Evolutionary conservation across 1,139 yeast species (phyloP).

Genomic region (Debaryomyces singareniensis): DNA sequence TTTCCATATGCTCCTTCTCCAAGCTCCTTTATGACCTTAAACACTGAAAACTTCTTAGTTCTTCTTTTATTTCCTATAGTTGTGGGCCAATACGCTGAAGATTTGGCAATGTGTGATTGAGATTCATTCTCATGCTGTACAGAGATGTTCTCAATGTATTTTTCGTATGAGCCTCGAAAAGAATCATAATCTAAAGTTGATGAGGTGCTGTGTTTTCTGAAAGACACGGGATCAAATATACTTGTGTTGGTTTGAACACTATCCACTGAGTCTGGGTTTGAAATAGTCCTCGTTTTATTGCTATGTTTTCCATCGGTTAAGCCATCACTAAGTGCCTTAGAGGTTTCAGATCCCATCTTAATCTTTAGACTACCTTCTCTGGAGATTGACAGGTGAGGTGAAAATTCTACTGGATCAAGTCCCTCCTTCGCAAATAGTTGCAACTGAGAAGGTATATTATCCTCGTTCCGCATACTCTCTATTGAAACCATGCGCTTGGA

Average conservation of each 20-base stretch:
- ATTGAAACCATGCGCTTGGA: neutral
- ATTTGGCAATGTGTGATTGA: constrained; percentile 25
- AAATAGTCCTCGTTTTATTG: neutral
- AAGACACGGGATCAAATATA: neutral
- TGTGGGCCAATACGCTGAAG: constrained; percentile 46
- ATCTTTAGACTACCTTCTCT: constrained; percentile 31
- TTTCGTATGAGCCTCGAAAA: constrained; percentile 3
- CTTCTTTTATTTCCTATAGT: constrained; percentile 56
- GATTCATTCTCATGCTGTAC: constrained; percentile 38
- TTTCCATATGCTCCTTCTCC: constrained; percentile 98
- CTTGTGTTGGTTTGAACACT: neutral
- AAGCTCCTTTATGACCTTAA: constrained; percentile 63
- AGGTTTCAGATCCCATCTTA: neutral
- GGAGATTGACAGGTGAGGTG: constrained; percentile 25
- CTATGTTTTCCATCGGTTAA: neutral
- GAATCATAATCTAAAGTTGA: constrained; percentile 1
- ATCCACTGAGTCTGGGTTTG: neutral
- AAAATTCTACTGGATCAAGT: constrained; percentile 26
- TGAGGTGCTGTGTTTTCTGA: constrained; percentile 2
- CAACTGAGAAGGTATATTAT: constrained; percentile 51
- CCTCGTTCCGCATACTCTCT: constrained; percentile 2
- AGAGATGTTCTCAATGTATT: constrained; percentile 34
- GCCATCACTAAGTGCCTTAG: neutral
- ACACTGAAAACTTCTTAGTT: constrained; percentile 66
- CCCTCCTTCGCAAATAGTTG: constrained; percentile 38